phyloP scores from a whole-genome alignment of 1,284 basidiomycete species.

The Puccinia novopanici region DNA sequence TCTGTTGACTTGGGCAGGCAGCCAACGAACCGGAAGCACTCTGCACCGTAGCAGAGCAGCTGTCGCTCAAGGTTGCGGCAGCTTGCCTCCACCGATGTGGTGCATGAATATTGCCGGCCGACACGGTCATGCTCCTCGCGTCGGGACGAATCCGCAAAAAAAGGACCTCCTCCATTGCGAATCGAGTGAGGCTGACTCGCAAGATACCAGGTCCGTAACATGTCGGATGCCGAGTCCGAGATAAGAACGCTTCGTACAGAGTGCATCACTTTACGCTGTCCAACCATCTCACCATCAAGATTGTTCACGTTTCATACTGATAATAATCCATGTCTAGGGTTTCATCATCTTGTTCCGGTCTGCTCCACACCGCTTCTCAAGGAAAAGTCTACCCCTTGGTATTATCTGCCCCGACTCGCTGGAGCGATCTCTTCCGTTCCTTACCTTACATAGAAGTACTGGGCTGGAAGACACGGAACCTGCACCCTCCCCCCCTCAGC shows the following conservation, averaged over 20 bases:
- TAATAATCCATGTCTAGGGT: neutral
- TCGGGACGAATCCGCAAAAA: neutral
- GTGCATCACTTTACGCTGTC: slow-evolving; percentile 2
- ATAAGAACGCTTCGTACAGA: slow-evolving; percentile 25
- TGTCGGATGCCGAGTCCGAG: slow-evolving; percentile 15
- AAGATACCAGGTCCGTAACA: slow-evolving; percentile 20
- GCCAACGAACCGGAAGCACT: neutral
- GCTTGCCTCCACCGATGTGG: neutral
- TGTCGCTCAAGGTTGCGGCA: neutral
- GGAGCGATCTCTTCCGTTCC: too few species aligned
- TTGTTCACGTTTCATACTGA: neutral
- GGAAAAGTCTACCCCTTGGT: neutral
- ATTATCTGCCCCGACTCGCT: neutral
- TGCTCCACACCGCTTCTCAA: slow-evolving; percentile 8
- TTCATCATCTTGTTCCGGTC: slow-evolving; percentile 31
- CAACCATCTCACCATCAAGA: neutral
- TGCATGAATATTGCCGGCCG: neutral
- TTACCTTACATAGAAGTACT: neutral
- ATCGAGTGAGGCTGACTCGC: neutral
- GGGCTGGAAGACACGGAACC: neutral
- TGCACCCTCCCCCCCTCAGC: neutral
- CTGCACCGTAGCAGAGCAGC: neutral
- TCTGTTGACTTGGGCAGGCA: neutral
- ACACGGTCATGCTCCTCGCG: neutral
- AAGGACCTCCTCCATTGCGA: neutral